These are phyloP conservation scores for Triticum timopheevii DNA, from an alignment of 176 grass and related monocot species.

Conservation along the genomic window DNA sequence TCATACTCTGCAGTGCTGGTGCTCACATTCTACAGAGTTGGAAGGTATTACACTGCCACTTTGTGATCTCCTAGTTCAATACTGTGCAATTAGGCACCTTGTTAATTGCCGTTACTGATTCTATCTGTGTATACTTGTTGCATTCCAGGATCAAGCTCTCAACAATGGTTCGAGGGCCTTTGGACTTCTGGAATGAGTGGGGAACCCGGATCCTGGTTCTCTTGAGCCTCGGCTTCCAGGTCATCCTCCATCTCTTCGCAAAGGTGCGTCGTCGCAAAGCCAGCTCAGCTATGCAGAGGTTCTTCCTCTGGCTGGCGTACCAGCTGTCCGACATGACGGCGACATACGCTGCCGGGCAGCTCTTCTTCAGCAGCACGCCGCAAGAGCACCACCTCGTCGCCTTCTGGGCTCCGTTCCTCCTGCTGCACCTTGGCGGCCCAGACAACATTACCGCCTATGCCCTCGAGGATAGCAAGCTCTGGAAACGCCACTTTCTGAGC, in stretches of 20 bases:
- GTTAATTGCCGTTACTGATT: too few relatives aligned
- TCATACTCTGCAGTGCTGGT: too few relatives aligned
- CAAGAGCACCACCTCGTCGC: neutral
- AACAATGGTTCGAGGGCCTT: neutral
- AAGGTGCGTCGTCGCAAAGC: neutral
- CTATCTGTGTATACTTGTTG: neutral
- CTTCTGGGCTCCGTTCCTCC: slow-evolving; percentile 35
- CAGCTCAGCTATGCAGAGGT: neutral
- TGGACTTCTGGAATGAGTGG: slow-evolving; percentile 2
- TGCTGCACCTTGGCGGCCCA: slow-evolving; percentile 41
- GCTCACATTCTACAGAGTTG: too few relatives aligned
- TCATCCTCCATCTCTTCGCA: neutral
- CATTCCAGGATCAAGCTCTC: neutral
- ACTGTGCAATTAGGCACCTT: too few relatives aligned
- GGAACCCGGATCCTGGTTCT: neutral
- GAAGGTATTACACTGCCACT: too few relatives aligned
- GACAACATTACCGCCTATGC: slow-evolving; percentile 44
- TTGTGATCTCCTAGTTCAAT: too few relatives aligned
- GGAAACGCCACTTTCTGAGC: slow-evolving; percentile 9
- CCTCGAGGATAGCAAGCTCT: slow-evolving; percentile 31
- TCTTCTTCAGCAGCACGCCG: neutral
- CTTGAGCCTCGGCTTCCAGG: neutral
- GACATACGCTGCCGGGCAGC: slow-evolving; percentile 20
- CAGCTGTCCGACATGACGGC: slow-evolving; percentile 28
- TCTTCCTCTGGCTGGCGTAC: slow-evolving; percentile 39